Evolutionary conservation across 345 rosid genomes (phyloP).

Genomic region (Raphanus raphanistrum): DNA sequence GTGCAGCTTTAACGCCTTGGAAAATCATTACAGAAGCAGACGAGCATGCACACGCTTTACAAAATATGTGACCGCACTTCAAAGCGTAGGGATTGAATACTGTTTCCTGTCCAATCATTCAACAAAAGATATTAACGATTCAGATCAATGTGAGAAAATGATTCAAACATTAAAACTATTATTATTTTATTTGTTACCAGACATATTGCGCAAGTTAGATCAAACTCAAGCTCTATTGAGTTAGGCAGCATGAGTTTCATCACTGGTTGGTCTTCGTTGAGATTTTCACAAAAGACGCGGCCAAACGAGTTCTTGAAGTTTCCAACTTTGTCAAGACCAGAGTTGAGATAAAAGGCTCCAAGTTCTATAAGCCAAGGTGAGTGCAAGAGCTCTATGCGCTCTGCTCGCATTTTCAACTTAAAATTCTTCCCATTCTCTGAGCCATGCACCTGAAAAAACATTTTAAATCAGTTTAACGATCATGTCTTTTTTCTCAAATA

Average conservation of each 20-base stretch:
- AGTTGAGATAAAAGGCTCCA: constrained; percentile 85
- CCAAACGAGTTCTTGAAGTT: constrained; percentile 47
- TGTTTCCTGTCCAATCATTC: constrained; percentile 52
- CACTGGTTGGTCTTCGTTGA: constrained; percentile 38
- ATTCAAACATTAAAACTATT: background rate
- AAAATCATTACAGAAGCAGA: constrained; percentile 76
- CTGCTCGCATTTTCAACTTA: constrained; percentile 76
- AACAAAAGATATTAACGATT: background rate
- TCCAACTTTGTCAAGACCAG: constrained; percentile 50
- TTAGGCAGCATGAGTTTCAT: constrained; percentile 63
- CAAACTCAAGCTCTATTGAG: constrained; percentile 64
- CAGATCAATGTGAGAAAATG: background rate
- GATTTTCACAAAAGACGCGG: constrained; percentile 55
- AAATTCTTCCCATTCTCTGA: constrained; percentile 80
- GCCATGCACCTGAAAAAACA: constrained; percentile 63
- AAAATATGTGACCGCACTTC: constrained; percentile 89
- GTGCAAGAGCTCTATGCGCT: constrained; percentile 83
- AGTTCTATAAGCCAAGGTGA: constrained; percentile 95
- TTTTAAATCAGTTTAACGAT: background rate
- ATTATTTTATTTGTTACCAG: constrained; percentile 45
- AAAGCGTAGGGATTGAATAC: constrained; percentile 88
- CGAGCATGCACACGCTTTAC: constrained; percentile 86
- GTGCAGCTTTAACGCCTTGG: constrained; percentile 72
- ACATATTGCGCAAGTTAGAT: constrained; percentile 82
- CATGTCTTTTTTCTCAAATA: background rate